A percentile compares a stretch with the other conserved stretches of the same genome.
phyloP scores from a whole-genome alignment of 176 grass and related monocot genomes.

The Olyra latifolia region DNA sequence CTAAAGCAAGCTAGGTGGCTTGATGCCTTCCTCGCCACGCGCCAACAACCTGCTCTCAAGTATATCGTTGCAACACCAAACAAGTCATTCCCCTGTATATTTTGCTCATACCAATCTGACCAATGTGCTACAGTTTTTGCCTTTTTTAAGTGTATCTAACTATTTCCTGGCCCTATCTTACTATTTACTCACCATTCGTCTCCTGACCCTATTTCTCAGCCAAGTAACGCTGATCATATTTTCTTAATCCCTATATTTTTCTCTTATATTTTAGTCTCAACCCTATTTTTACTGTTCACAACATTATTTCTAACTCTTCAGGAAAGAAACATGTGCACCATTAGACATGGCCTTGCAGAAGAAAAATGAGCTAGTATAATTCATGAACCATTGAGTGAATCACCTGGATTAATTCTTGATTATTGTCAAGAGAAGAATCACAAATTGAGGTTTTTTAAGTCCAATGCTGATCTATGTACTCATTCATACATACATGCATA shows the following conservation, averaged over 20 bases:
- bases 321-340: too few species aligned
- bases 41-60: conserved; percentile 34
- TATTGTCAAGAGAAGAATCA: conserved; percentile 33
- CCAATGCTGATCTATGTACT: conserved; percentile 64
- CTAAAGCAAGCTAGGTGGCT: neutral
- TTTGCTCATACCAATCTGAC: neutral
- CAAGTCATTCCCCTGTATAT: conserved; percentile 42
- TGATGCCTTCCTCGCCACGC: conserved; percentile 40
- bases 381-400: too few species aligned
- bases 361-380: neutral
- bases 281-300: too few species aligned
- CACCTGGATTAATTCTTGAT: conserved; percentile 26
- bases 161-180: too few species aligned
- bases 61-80: conserved; percentile 27
- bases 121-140: neutral
- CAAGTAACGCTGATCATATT: too few species aligned
- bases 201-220: too few species aligned
- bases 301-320: too few species aligned
- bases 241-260: too few species aligned
- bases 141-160: too few species aligned
- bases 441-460: conserved; percentile 9
- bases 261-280: too few species aligned
- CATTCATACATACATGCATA: conserved; percentile 31
- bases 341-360: too few species aligned
- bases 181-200: too few species aligned